Conservation (phyloP, 1,139 yeast species). For the Starmera stellimalicola region DNA sequence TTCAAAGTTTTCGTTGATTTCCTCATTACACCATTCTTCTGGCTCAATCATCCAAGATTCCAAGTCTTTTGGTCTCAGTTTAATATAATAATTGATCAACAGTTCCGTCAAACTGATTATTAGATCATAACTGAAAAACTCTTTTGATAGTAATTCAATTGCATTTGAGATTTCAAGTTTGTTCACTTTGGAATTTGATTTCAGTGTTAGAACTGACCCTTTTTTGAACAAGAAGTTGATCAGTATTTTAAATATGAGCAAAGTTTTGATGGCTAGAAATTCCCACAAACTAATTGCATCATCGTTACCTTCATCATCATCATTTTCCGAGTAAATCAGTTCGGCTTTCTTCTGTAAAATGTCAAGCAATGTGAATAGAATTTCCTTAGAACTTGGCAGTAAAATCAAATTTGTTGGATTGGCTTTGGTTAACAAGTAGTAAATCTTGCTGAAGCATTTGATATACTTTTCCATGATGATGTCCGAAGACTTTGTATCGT, state of each 20-base stretch:
- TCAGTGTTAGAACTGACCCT: constrained; percentile 55
- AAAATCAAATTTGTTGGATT: constrained; percentile 69
- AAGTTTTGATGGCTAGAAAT: constrained; percentile 59
- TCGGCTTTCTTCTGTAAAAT: constrained; percentile 56
- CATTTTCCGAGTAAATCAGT: constrained; percentile 39
- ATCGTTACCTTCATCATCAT: constrained; percentile 24
- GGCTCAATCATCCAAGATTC: constrained; percentile 81
- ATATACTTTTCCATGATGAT: constrained; percentile 64
- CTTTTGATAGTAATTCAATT: constrained; percentile 37
- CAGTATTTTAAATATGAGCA: constrained; percentile 55
- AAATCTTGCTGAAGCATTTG: constrained; percentile 69
- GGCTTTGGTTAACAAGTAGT: constrained; percentile 40
- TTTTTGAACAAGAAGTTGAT: constrained; percentile 54
- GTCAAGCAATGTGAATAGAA: constrained; percentile 48
- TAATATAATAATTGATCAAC: constrained; percentile 63
- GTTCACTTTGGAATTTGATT: constrained; percentile 53
- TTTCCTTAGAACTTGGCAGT: constrained; percentile 52
- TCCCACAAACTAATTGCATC: constrained; percentile 68
- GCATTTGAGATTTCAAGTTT: constrained; percentile 52
- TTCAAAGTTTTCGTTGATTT: constrained; percentile 70
- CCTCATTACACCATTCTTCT: constrained; percentile 88
- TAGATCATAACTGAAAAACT: constrained; percentile 49
- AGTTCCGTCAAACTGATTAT: constrained; percentile 54
- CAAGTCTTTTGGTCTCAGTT: constrained; percentile 63
- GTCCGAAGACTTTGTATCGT: constrained; percentile 40